These are phyloP conservation scores for Pleurotus ostreatus DNA, from an alignment of 768 basidiomycete genomes.

Conservation along the genomic window DNA sequence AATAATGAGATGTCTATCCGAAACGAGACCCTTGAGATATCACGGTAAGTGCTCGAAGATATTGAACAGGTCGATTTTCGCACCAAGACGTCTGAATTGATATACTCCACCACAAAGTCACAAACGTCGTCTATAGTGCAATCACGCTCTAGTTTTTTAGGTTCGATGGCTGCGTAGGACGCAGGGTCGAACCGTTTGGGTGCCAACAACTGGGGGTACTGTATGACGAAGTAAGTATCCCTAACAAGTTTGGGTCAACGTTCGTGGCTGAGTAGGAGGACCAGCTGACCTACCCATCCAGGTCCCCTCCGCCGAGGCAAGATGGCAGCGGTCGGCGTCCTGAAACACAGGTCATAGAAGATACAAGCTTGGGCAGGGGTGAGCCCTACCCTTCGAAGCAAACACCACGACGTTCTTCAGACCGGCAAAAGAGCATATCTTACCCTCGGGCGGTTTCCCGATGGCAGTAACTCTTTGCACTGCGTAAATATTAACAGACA, in stretches of 20 bases:
- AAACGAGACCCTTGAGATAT: constrained; percentile 55
- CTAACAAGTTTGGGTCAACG: constrained; percentile 26
- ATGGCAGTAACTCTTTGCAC: constrained; percentile 72
- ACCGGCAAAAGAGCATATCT: constrained; percentile 52
- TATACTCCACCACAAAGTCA: constrained; percentile 80
- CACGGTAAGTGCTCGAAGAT: constrained; percentile 1
- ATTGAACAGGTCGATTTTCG: constrained; percentile 11
- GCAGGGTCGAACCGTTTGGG: constrained; percentile 46
- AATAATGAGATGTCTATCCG: constrained; percentile 64
- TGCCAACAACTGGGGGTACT: constrained; percentile 52
- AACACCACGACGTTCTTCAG: constrained; percentile 73
- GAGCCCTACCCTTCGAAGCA: constrained; percentile 49
- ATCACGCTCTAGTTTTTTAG: constrained; percentile 39
- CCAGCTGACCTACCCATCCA: constrained; percentile 58
- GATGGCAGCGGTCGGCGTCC: constrained; percentile 64
- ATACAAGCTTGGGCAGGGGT: background rate
- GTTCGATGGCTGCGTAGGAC: constrained; percentile 36
- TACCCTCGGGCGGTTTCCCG: constrained; percentile 58
- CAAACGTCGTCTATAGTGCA: constrained; percentile 69
- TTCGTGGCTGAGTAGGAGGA: background rate
- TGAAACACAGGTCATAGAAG: constrained; percentile 18
- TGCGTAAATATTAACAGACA: constrained; percentile 18
- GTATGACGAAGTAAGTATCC: constrained; percentile 63
- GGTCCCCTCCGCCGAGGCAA: constrained; percentile 69
- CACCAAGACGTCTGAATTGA: constrained; percentile 79